Conservation (phyloP, 352 stramenopile species). For the Globisporangium ultimum region DNA sequence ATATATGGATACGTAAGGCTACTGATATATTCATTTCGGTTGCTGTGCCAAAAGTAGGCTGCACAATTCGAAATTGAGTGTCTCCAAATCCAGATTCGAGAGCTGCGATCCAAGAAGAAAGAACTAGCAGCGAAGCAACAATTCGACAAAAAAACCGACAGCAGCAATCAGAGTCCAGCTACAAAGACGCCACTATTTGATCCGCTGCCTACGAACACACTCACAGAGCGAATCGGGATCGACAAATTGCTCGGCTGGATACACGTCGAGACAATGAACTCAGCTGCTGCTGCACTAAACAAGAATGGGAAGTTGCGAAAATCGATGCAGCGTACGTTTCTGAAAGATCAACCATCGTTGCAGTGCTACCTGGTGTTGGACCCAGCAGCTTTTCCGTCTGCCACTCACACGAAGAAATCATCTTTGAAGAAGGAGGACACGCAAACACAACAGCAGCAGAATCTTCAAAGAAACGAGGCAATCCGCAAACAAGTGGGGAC, state of each 20-base stretch:
- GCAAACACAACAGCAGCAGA: neutral
- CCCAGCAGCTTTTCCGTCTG: slow-evolving; percentile 1
- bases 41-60: neutral
- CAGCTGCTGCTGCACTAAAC: too few relatives aligned
- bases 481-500: slow-evolving; percentile 21
- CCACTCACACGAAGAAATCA: neutral
- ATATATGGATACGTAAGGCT: neutral
- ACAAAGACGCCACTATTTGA: slow-evolving; percentile 10
- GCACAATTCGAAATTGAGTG: slow-evolving; percentile 10
- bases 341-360: slow-evolving; percentile 16
- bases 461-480: slow-evolving; percentile 14
- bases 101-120: neutral
- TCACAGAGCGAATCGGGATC: slow-evolving; percentile 22
- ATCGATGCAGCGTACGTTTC: slow-evolving; percentile 13
- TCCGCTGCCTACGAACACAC: slow-evolving; percentile 5
- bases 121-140: neutral
- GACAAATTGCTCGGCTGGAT: slow-evolving; percentile 32
- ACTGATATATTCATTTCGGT: neutral
- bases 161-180: neutral
- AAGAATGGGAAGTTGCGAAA: neutral
- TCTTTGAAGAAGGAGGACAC: neutral
- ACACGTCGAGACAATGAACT: slow-evolving; percentile 20
- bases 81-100: neutral
- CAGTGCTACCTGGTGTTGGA: slow-evolving; percentile 29
- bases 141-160: neutral